A percentile compares a stretch with the other conserved stretches of the same genome.
Evolutionary conservation across 2,329 filamentous ascomycete species (phyloP).

Genomic region (Verticillium nonalfalfae): DNA sequence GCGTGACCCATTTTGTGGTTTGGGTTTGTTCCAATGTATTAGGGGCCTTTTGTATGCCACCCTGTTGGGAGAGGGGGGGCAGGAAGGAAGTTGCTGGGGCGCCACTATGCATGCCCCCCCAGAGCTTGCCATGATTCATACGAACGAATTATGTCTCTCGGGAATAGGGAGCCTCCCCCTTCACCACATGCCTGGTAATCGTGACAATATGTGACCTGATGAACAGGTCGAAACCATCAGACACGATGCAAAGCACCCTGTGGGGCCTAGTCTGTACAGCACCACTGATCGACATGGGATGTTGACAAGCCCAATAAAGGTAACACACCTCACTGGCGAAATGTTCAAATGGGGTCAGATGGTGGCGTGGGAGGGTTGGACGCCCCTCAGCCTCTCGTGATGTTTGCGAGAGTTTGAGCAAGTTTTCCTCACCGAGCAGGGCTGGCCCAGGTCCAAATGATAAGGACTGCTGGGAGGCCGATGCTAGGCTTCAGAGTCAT

Average conservation of each 20-base stretch:
- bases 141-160: no score
- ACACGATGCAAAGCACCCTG: neutral
- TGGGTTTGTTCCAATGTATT: neutral
- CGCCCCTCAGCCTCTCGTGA: neutral
- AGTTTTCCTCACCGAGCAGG: neutral
- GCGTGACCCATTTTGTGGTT: neutral
- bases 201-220: neutral
- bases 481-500: neutral
- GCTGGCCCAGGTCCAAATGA: neutral
- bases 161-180: no score
- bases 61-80: no score
- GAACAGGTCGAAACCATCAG: neutral
- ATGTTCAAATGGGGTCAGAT: neutral
- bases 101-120: neutral
- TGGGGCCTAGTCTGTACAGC: neutral
- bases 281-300: neutral
- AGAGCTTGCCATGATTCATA: no score
- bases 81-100: neutral
- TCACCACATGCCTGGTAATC: no score
- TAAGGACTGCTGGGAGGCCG: neutral
- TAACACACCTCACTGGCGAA: neutral
- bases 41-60: neutral
- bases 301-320: neutral
- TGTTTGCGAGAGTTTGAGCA: slow-evolving; percentile 2
- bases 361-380: neutral